These are phyloP conservation scores for Fusarium circinatum DNA, from an alignment of 2,329 filamentous ascomycete genomes.

Conservation along the genomic window DNA sequence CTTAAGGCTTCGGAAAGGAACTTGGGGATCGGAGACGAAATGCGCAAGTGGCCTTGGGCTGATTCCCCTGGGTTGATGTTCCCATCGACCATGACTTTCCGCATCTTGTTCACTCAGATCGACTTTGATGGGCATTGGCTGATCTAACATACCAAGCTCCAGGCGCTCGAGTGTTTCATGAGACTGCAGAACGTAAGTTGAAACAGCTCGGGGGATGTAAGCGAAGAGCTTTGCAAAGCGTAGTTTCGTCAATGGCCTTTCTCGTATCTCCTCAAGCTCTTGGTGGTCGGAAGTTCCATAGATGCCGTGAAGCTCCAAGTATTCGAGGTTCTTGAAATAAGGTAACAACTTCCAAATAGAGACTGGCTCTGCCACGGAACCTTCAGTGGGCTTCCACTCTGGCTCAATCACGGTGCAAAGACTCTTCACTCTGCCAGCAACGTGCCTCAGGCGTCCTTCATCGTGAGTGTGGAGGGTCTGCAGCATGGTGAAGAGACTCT, in stretches of 20 bases:
- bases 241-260: neutral
- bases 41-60: slow-evolving; percentile 15
- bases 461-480: neutral
- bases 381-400: neutral
- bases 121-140: neutral
- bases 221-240: slow-evolving; percentile 21
- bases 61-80: neutral
- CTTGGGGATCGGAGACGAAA: neutral
- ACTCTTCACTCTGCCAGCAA: slow-evolving; percentile 8
- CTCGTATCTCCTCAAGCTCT: neutral
- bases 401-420: slow-evolving; percentile 18
- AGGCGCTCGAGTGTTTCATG: neutral
- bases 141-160: slow-evolving; percentile 29
- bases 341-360: slow-evolving; percentile 18
- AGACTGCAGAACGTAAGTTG: slow-evolving; percentile 12
- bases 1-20: neutral
- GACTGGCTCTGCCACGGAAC: fast-evolving
- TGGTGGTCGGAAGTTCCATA: fast-evolving
- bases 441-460: neutral
- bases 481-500: neutral
- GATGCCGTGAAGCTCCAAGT: slow-evolving; percentile 19
- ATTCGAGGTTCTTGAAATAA: slow-evolving; percentile 20
- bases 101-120: neutral
- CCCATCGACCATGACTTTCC: neutral
- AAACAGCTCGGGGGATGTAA: slow-evolving; percentile 11